Evolutionary conservation across 768 basidiomycete species (phyloP).

Genomic region (Pleurotus tuoliensis): DNA sequence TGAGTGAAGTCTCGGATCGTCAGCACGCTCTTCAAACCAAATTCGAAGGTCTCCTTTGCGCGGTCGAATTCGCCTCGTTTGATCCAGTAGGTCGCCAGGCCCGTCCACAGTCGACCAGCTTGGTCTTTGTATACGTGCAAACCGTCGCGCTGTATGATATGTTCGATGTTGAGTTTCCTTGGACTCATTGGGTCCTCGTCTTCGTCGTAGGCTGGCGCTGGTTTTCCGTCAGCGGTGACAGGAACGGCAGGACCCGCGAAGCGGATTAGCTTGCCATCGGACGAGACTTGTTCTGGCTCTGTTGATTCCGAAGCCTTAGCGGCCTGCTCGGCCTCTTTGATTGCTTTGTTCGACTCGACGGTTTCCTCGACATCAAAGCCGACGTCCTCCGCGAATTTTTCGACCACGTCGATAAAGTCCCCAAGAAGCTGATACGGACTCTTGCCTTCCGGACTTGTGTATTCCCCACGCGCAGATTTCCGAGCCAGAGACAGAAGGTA

Average conservation of each 20-base stretch:
- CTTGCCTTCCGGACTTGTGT: conserved; percentile 86
- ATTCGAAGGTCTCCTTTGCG: conserved; percentile 84
- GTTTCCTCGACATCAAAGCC: conserved; percentile 84
- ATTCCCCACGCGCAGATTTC: conserved; percentile 79
- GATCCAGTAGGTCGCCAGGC: conserved; percentile 97
- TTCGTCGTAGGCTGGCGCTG: conserved; percentile 57
- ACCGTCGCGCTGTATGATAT: conserved; percentile 82
- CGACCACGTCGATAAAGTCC: conserved; percentile 90
- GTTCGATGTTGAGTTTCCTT: conserved; percentile 79
- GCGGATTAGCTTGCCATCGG: conserved; percentile 63
- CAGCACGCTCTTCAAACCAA: conserved; percentile 77
- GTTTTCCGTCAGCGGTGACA: conserved; percentile 46
- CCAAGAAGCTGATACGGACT: conserved; percentile 92
- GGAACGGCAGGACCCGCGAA: conserved; percentile 64
- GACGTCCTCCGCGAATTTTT: conserved; percentile 87
- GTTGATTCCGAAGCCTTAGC: conserved; percentile 23
- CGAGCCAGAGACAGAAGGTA: conserved; percentile 80
- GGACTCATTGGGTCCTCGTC: conserved; percentile 78
- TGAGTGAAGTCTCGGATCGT: conserved; percentile 97
- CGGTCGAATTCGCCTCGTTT: conserved; percentile 94
- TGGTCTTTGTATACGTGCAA: conserved; percentile 92
- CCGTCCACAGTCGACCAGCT: conserved; percentile 93
- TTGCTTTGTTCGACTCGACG: conserved; percentile 46
- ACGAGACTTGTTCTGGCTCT: conserved; percentile 37
- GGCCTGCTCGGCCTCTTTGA: conserved; percentile 35